phyloP scores from a whole-genome alignment of 441 rosid genomes.

The Geranium incanum region DNA sequence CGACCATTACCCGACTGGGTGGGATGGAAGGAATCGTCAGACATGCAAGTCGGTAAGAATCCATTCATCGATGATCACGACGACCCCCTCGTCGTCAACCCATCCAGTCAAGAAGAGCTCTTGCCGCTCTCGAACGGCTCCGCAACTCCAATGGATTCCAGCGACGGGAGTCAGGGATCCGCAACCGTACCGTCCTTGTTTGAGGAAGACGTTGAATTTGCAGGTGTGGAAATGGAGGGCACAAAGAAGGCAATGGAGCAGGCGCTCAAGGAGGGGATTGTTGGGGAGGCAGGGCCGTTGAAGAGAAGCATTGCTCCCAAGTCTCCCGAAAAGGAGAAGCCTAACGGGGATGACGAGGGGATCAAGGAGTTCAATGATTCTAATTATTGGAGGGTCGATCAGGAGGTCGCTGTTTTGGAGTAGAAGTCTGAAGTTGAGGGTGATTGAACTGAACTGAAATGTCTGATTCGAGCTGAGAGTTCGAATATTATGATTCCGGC shows the following conservation, averaged over 20 bases:
- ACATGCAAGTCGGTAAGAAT: constrained; percentile 50
- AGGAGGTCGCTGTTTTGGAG: constrained; percentile 77
- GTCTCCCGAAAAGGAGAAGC: constrained; percentile 42
- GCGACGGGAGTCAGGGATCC: constrained; percentile 34
- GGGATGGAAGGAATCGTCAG: constrained; percentile 66
- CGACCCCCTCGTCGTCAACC: background rate
- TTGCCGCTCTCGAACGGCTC: constrained; percentile 43
- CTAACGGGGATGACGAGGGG: constrained; percentile 45
- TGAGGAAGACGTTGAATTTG: constrained; percentile 95
- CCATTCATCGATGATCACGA: constrained; percentile 42
- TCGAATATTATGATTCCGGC: too few species aligned
- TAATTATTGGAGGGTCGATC: constrained; percentile 89
- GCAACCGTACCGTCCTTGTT: constrained; percentile 56
- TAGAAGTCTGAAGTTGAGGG: constrained; percentile 38
- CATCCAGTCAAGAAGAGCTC: too few species aligned
- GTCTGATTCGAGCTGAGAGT: constrained; percentile 25
- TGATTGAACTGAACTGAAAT: constrained; percentile 25
- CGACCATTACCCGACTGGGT: constrained; percentile 80
- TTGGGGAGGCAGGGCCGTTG: constrained; percentile 88
- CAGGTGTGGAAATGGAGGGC: constrained; percentile 86
- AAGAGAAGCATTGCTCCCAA: constrained; percentile 36
- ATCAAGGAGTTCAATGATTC: constrained; percentile 80
- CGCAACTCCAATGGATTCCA: constrained; percentile 28
- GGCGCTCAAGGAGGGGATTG: constrained; percentile 88
- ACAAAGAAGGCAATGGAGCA: constrained; percentile 93